These are phyloP conservation scores for Moniliophthora roreri DNA, from an alignment of 1,284 basidiomycete genomes.

Conservation along the genomic window DNA sequence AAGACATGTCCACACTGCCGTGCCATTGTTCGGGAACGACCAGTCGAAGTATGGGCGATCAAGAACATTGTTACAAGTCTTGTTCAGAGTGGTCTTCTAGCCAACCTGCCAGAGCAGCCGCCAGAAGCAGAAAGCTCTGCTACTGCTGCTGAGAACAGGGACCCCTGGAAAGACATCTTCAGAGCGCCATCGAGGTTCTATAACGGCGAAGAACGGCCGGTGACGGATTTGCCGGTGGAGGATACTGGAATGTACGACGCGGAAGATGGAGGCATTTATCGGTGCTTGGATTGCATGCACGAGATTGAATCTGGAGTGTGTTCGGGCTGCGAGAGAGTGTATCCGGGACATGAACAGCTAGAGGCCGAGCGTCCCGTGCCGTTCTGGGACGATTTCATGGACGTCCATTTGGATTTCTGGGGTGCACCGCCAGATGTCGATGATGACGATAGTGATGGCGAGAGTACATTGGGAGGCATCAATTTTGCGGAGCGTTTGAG, in stretches of 20 bases:
- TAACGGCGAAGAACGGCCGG: conserved; percentile 1
- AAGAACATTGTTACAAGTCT: conserved; percentile 61
- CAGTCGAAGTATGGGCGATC: conserved; percentile 69
- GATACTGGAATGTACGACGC: conserved; percentile 62
- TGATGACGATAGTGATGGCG: conserved; percentile 9
- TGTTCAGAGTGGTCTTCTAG: conserved; percentile 52
- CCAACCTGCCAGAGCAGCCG: conserved; percentile 26
- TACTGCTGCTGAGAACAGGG: conserved; percentile 21
- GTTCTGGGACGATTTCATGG: conserved; percentile 22
- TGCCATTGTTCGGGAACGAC: conserved; percentile 55
- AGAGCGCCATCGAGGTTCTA: conserved; percentile 19
- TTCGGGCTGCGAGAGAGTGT: conserved; percentile 54
- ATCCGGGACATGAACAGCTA: conserved; percentile 45
- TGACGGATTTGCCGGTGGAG: conserved; percentile 19
- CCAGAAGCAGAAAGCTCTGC: conserved; percentile 17
- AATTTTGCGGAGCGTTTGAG: background rate
- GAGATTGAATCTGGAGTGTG: conserved; percentile 72
- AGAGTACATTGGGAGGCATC: background rate
- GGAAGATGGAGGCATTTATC: conserved; percentile 68
- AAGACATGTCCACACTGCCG: conserved; percentile 81
- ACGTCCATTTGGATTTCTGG: conserved; percentile 30
- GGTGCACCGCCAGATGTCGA: conserved; percentile 12
- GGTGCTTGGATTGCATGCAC: conserved; percentile 74
- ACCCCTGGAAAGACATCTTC: conserved; percentile 70
- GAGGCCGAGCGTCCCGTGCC: conserved; percentile 32